Conservation (phyloP, 2,329 filamentous ascomycete species). For the Colletotrichum liaoningense region DNA sequence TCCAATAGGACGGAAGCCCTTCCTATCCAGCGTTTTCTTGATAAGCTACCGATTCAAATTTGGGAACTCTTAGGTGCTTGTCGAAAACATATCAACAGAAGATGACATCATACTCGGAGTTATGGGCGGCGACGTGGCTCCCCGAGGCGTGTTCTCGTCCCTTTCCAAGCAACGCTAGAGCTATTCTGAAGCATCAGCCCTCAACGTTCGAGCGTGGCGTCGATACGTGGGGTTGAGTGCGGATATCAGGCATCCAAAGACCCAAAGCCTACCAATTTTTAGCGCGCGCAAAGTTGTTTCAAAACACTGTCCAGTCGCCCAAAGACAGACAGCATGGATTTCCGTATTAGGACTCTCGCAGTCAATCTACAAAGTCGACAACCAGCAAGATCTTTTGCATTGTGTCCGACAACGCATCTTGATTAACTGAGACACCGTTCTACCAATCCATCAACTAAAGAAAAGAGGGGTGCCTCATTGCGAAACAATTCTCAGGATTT, state of each 20-base stretch:
- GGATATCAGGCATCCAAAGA: neutral
- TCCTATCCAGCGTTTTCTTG: neutral
- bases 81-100: neutral
- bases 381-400: neutral
- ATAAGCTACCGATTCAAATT: neutral
- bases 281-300: slow-evolving; percentile 30
- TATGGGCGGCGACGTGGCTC: slow-evolving; percentile 20
- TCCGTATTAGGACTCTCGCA: neutral
- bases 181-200: slow-evolving; percentile 10
- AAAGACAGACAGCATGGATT: slow-evolving; percentile 9
- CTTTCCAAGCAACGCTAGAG: slow-evolving; percentile 13
- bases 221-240: neutral
- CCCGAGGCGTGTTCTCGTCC: neutral
- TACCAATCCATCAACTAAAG: neutral
- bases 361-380: neutral
- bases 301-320: slow-evolving; percentile 24
- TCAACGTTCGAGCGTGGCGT: slow-evolving; percentile 26
- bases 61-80: neutral
- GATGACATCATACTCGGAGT: slow-evolving; percentile 26
- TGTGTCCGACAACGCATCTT: neutral
- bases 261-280: neutral
- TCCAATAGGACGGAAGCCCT: neutral
- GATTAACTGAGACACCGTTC: slow-evolving; percentile 17
- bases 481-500: neutral
- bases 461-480: neutral